Conservation (phyloP, 1,139 yeast genomes). For the Taphrina wiesneri region DNA sequence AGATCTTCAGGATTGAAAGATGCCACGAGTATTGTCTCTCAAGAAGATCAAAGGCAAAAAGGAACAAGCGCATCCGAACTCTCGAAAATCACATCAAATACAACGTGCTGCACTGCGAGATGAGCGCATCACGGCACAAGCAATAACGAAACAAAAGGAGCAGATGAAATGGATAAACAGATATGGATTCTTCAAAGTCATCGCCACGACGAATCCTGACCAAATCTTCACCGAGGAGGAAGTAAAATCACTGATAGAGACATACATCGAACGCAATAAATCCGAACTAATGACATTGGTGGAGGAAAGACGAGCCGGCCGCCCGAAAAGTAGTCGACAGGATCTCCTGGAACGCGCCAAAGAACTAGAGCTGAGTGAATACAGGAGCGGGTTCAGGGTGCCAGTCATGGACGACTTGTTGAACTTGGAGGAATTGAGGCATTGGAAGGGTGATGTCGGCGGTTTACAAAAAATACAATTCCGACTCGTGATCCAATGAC, state of each 20-base stretch:
- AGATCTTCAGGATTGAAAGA: neutral
- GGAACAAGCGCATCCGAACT: conserved; percentile 33
- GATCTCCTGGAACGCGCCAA: conserved; percentile 19
- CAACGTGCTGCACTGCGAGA: conserved; percentile 32
- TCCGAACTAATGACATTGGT: conserved; percentile 16
- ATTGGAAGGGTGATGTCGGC: conserved; percentile 29
- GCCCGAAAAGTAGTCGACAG: conserved; percentile 22
- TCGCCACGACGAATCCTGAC: conserved; percentile 21
- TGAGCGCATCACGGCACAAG: conserved; percentile 30
- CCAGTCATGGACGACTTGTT: conserved; percentile 26
- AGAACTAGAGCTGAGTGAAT: conserved; percentile 27
- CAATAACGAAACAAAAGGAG: conserved; percentile 17
- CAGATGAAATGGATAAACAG: conserved; percentile 32
- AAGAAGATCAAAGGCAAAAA: conserved; percentile 34
- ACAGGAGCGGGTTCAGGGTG: conserved; percentile 24
- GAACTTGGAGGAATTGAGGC: conserved; percentile 21
- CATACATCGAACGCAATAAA: conserved; percentile 27
- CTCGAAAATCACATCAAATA: conserved; percentile 29
- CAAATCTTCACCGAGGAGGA: conserved; percentile 10
- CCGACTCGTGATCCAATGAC: neutral
- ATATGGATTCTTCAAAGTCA: conserved; percentile 27
- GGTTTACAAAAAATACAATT: conserved; percentile 26
- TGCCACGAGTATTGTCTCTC: conserved; percentile 31
- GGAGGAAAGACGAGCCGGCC: conserved; percentile 23
- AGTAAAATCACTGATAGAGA: conserved; percentile 15